Conservation (phyloP, 116 monocot genomes). For the Phalaenopsis hybrid region DNA sequence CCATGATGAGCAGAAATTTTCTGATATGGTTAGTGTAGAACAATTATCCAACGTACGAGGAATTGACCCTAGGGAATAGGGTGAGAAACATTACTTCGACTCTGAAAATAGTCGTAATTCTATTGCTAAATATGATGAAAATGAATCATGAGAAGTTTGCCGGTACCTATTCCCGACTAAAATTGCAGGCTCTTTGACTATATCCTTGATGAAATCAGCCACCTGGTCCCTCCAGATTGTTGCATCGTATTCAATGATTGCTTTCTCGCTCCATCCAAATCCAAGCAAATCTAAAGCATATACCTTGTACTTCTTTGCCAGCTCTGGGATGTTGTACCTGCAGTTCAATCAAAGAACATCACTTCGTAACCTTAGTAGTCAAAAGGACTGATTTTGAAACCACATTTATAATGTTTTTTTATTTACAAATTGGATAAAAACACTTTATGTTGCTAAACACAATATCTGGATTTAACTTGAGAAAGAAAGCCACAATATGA, state of each 20-base stretch:
- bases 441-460: not conserved
- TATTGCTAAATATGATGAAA: not conserved
- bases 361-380: no score
- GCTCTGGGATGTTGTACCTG: conserved; percentile 92
- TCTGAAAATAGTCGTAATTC: not conserved
- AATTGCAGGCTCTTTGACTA: conserved; percentile 88
- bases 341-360: not conserved
- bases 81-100: not conserved
- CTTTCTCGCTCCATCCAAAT: conserved; percentile 98
- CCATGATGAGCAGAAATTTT: not conserved
- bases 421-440: not conserved
- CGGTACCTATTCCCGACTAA: conserved; percentile 88
- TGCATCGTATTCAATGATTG: conserved; percentile 87
- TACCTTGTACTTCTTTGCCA: conserved; percentile 88
- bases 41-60: not conserved
- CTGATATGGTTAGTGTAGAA: not conserved
- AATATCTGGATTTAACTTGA: not conserved
- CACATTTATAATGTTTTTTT: not conserved
- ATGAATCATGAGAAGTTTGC: not conserved
- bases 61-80: not conserved
- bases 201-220: conserved; percentile 76
- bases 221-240: conserved; percentile 84
- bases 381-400: not conserved
- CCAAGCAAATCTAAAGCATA: conserved; percentile 94
- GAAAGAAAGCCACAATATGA: not conserved